A percentile compares a stretch with the other conserved stretches of the same genome.
Conservation (phyloP, 345 rosid genomes). For the Turritis glabra region DNA sequence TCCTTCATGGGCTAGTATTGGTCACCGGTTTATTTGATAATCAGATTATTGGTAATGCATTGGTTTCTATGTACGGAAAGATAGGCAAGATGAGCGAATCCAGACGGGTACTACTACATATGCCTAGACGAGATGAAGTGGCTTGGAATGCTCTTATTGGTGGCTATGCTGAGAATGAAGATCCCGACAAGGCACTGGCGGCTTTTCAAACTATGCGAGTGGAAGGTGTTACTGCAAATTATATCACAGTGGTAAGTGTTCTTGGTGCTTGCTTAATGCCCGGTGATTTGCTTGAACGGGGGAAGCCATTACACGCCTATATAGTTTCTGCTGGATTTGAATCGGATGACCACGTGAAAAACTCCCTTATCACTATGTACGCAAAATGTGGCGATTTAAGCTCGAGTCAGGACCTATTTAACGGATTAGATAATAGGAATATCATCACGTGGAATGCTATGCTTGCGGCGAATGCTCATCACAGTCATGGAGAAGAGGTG, state of each 20-base stretch:
- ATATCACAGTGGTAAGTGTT: constrained; percentile 65
- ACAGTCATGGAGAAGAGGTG: constrained; percentile 68
- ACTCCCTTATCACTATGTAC: constrained; percentile 81
- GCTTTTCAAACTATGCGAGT: constrained; percentile 61
- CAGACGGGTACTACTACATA: constrained; percentile 48
- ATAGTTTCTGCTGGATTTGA: constrained; percentile 61
- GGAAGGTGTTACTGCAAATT: constrained; percentile 52
- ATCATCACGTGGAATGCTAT: constrained; percentile 75
- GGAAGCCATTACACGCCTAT: constrained; percentile 66
- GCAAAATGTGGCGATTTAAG: constrained; percentile 74
- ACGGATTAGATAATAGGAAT: constrained; percentile 44
- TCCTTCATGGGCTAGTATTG: constrained; percentile 66
- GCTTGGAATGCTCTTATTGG: constrained; percentile 92
- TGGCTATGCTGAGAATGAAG: constrained; percentile 64
- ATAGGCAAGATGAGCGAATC: constrained; percentile 57
- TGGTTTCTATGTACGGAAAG: constrained; percentile 74
- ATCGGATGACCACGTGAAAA: constrained; percentile 55
- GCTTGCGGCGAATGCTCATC: constrained; percentile 72
- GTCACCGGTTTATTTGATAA: constrained; percentile 50
- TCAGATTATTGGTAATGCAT: constrained; percentile 69
- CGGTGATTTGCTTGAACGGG: constrained; percentile 47
- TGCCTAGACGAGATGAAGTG: constrained; percentile 54
- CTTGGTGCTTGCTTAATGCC: constrained; percentile 67
- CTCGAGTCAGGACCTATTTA: constrained; percentile 57
- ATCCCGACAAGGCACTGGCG: constrained; percentile 47